A percentile compares a stretch with the other conserved stretches of the same genome.
Evolutionary conservation across 2,329 filamentous ascomycete species (phyloP).

Genomic region (Talaromyces piceae): DNA sequence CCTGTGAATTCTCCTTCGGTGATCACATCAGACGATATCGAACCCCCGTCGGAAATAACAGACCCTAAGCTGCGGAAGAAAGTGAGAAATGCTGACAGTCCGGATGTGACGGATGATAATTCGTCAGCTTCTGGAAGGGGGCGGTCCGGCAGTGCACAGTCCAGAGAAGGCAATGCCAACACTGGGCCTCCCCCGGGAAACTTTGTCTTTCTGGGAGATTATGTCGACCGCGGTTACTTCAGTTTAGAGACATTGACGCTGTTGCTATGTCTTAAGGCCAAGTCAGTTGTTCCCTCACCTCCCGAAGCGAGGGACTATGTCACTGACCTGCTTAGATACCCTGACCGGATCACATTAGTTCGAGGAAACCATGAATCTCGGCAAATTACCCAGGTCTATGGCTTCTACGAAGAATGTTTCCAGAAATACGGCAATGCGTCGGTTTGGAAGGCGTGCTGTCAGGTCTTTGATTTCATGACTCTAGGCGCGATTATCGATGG

Average conservation of each 20-base stretch:
- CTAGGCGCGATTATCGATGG: constrained; percentile 67
- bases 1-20: constrained; percentile 63
- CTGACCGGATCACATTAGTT: constrained; percentile 64
- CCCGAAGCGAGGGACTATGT: constrained; percentile 4
- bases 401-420: constrained; percentile 71
- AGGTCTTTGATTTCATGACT: constrained; percentile 70
- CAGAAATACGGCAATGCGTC: constrained; percentile 71
- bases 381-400: constrained; percentile 71
- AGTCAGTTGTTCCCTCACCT: constrained; percentile 41
- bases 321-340: constrained; percentile 46
- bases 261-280: constrained; percentile 64
- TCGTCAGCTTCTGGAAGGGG: constrained; percentile 18
- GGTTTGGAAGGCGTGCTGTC: constrained; percentile 72
- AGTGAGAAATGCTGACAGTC: constrained; percentile 49
- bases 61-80: constrained; percentile 82
- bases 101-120: constrained; percentile 22
- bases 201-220: constrained; percentile 66
- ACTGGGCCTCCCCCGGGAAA: constrained; percentile 53
- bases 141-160: constrained; percentile 23
- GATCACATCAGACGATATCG: constrained; percentile 85
- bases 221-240: constrained; percentile 68
- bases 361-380: constrained; percentile 70
- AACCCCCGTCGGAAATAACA: constrained; percentile 81
- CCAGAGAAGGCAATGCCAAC: constrained; percentile 16
- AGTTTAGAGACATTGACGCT: constrained; percentile 66